Conservation (phyloP, 331 rosid genomes). For the Dryas integrifolia region DNA sequence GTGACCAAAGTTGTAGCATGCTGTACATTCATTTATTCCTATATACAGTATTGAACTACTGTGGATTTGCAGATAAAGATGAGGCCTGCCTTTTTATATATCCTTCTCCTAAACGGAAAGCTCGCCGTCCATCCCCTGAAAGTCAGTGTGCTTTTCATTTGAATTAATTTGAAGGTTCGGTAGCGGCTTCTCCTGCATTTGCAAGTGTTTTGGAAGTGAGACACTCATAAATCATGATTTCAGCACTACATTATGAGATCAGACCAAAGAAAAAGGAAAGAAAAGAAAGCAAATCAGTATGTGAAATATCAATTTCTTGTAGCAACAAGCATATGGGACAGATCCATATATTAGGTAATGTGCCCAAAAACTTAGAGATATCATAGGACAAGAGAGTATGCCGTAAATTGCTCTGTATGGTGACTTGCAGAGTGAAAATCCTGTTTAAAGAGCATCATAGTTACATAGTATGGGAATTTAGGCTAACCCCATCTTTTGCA, state of each 20-base stretch:
- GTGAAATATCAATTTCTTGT: not conserved
- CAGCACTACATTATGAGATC: not conserved
- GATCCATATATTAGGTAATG: not conserved
- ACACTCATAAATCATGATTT: not conserved
- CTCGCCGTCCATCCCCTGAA: not conserved
- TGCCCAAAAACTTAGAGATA: not conserved
- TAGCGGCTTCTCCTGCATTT: slow-evolving; percentile 8
- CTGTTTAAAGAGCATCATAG: too few relatives aligned
- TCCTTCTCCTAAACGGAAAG: not conserved
- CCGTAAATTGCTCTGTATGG: too few relatives aligned
- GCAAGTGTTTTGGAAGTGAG: not conserved
- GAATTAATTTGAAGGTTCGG: not conserved
- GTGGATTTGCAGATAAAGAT: not conserved
- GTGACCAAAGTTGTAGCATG: not conserved
- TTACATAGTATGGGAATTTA: too few relatives aligned
- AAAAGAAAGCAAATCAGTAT: not conserved
- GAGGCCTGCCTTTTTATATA: not conserved
- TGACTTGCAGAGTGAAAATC: not conserved
- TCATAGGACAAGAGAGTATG: not conserved
- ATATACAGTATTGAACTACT: not conserved
- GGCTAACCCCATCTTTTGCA: too few relatives aligned
- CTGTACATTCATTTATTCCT: not conserved
- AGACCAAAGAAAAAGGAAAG: not conserved
- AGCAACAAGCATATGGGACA: not conserved
- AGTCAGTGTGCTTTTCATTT: not conserved